Evolutionary conservation across 345 rosid species (phyloP), one percentile per base, ranked within the genome.

Genomic region (Viola odorata): DNA sequence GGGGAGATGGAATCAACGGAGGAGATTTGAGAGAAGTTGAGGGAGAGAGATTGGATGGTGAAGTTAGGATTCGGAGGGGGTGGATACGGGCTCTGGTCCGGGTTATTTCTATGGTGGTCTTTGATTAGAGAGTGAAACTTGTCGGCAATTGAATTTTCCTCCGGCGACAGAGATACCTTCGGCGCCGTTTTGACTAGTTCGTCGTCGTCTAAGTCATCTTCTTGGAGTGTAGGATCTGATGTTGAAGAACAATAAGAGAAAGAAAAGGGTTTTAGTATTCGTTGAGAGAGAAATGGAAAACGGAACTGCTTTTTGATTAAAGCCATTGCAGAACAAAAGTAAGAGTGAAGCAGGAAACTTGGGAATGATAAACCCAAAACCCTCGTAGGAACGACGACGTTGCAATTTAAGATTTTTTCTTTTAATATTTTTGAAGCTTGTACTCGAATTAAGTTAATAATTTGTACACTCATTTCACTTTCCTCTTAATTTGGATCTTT

Each of bases 31-130:
- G 94, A 74, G 81, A 90, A 80, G 51, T 74, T 84, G 63, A 71
- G 72, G 67, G 91, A 88, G 60, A 84, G 91, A 55, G 90, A 51
- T 10, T 88, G 79, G 61, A 84, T 76, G 15, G 87, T 73, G 78
- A 77, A 72, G 67, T 51, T 65, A 13, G 83, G 79, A 75, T 57
- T 61, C 40, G 80, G 73, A 37, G 83, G 77, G 45, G 73, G 45
- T 0, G 54, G 63, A 49, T 36, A 58, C 14, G 79, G 68, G 60
- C 56, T 57, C 0, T 70, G 73, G 61, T 54, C 69, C 14, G 96
- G 91, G 83, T 84, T 83, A 74, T 78, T 80, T 59, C 96, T 91
- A 75, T 86, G 73, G 85, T 94, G 96, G 45, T 83, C 81, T 74
- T 77, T 88, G 80, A 94, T 90, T 17, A 87, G 53, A 39, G 85